Conservation (phyloP, 2,329 filamentous ascomycete genomes). For the Cryphonectria radicalis region DNA sequence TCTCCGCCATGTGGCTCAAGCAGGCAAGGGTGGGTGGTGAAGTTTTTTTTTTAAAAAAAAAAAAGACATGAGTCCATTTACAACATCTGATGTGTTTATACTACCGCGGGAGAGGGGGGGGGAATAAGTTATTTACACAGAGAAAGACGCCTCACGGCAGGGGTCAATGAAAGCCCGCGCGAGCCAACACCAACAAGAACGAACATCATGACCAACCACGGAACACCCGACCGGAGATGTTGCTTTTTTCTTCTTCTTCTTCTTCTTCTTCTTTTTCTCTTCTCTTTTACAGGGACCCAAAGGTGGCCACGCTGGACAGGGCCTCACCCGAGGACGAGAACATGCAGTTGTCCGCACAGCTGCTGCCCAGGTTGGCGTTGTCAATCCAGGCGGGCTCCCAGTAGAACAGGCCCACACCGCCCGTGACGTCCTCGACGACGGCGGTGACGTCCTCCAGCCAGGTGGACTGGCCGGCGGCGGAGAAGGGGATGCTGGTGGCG, state of each 20-base stretch:
- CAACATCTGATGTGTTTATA: background rate
- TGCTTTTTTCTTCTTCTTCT: too few species aligned
- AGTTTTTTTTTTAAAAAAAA: too few species aligned
- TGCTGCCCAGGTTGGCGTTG: conserved; percentile 67
- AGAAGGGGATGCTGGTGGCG: conserved; percentile 63
- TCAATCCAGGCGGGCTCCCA: conserved; percentile 77
- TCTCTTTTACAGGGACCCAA: conserved; percentile 17
- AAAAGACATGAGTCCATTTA: background rate
- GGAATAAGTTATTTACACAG: background rate
- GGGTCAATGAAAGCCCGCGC: background rate
- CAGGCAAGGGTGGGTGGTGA: background rate
- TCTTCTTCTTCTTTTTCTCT: background rate
- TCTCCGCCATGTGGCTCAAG: background rate
- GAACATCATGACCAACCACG: background rate
- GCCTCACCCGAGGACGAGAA: conserved; percentile 26
- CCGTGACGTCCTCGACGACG: conserved; percentile 55
- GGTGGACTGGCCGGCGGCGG: conserved; percentile 62
- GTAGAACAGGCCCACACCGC: conserved; percentile 68
- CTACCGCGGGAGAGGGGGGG: background rate
- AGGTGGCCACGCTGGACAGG: conserved; percentile 26
- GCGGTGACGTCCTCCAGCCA: conserved; percentile 65
- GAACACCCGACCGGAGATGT: background rate
- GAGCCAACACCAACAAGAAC: background rate
- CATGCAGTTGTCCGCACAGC: conserved; percentile 60
- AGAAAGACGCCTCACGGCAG: background rate